Percentiles rank a stretch among this genome's conserved stretches.
These are phyloP conservation scores for Canna indica DNA, from an alignment of 176 grass and related monocot species.

Conservation along the genomic window DNA sequence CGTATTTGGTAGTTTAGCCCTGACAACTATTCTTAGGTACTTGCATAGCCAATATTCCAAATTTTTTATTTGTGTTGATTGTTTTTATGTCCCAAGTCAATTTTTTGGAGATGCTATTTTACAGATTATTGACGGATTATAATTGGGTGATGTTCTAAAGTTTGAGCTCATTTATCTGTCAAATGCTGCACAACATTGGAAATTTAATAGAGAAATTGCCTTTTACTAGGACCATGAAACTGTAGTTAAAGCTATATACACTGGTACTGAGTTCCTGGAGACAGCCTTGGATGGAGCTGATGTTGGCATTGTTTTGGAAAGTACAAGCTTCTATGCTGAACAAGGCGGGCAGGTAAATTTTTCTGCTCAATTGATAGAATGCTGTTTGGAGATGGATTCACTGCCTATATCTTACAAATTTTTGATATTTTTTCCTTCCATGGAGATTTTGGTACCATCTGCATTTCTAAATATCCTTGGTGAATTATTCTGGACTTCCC, in stretches of 20 bases:
- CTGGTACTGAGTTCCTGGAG: constrained; percentile 51
- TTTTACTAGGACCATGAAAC: constrained; percentile 54
- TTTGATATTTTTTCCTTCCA: not conserved
- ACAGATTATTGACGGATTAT: not conserved
- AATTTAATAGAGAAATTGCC: constrained; percentile 11
- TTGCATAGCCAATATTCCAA: not conserved
- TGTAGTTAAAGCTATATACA: constrained; percentile 77
- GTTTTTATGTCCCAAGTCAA: not conserved
- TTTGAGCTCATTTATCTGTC: not conserved
- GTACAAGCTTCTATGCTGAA: constrained; percentile 94
- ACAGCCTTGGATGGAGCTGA: constrained; percentile 37
- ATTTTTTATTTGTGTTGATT: not conserved
- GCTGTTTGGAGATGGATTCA: not conserved
- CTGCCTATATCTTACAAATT: not conserved
- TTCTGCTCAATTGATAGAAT: not conserved
- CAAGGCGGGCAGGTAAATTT: constrained; percentile 84
- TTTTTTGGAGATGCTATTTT: not conserved
- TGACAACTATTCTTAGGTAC: too few species aligned
- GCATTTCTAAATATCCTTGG: too few species aligned
- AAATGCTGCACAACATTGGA: not conserved
- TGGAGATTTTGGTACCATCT: too few species aligned
- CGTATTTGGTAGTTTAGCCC: too few species aligned
- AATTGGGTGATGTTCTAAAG: not conserved
- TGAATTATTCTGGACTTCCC: too few species aligned
- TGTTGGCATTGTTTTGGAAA: constrained; percentile 79